phyloP scores from a whole-genome alignment of 2,329 filamentous ascomycete genomes.

The Colletotrichum acutatum region DNA sequence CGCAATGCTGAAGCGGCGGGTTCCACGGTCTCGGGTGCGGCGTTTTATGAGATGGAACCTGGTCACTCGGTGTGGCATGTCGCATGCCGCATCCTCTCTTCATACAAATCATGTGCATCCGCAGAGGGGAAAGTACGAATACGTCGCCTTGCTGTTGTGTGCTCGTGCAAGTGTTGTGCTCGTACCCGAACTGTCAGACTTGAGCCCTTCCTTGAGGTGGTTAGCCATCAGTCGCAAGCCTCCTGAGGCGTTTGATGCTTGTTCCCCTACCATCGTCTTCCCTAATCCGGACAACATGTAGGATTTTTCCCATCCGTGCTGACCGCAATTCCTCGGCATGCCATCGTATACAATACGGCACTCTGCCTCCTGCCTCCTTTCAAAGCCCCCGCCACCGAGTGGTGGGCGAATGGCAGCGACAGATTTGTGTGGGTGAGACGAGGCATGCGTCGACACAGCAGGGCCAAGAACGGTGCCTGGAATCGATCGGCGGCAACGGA shows the following conservation, averaged over 20 bases:
- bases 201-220: neutral
- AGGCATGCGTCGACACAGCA: slow-evolving; percentile 12
- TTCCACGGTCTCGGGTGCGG: slow-evolving; percentile 24
- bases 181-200: neutral
- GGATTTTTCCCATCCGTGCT: neutral
- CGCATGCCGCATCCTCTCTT: too few species aligned
- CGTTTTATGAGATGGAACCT: slow-evolving; percentile 23
- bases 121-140: neutral
- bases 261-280: neutral
- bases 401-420: neutral
- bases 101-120: too few species aligned
- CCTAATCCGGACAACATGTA: neutral
- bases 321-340: neutral
- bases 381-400: neutral
- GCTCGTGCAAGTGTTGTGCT: slow-evolving; percentile 3
- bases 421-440: slow-evolving; percentile 1
- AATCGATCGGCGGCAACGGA: slow-evolving; percentile 21
- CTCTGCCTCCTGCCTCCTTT: neutral
- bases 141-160: neutral
- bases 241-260: neutral
- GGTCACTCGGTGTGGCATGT: slow-evolving; percentile 11
- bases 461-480: slow-evolving; percentile 30
- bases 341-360: neutral
- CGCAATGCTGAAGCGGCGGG: neutral
- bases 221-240: neutral